Base-by-base conservation (phyloP, 2,329 filamentous ascomycete genomes). In the Aspergillus puulaauensis region DNA sequence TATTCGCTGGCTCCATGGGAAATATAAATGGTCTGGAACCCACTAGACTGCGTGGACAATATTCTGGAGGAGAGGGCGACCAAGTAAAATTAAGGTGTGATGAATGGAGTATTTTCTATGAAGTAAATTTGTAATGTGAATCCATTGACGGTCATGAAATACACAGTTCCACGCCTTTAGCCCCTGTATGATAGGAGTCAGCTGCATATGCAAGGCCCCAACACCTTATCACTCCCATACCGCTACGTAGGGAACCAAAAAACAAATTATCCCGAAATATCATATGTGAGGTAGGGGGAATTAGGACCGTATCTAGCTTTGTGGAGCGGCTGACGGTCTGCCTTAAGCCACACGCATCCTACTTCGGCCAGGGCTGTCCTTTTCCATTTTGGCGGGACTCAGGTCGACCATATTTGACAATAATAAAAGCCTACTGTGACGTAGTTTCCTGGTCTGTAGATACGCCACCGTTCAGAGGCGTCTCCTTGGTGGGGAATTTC, bases 401-500 rank as follows among this genome's bases (percentile, higher is more conserved):
- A 6, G 14, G 7, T 19, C 21, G 21, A 21, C 21, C 14, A 17
- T 17, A 8, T 31, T 41, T 14, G 12, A 39, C 11, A n/a, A 17
- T 11, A 3, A 46, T 39, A 8, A 41, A 31, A 17, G 11, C 3
- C 39, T 52, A 62, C 24, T 56, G 45, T 17, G 48, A 47, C 35
- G n/a, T 17, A 11, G 40, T 52, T 11, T 15, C 52, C 17, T 55
- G 46, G 4, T 54, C 58, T 11, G 58, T 14, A 11, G 49, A 51
- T 14, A 51, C 48, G n/a, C 57, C 17, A n/a, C 66, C 65, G 47
- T 67, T 67, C 11, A 58, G 45, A 35, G 17, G 27, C 5, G 70
- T 56, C 57, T 73, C 70, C 58, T 68, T 70, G 6, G 71, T 61
- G 41, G 74, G 70, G 48, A 75, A 68, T 52, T 75, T 75, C 43